These are phyloP conservation scores for Neurospora sublineolata DNA, from an alignment of 495 filamentous ascomycete species.

Conservation along the genomic window DNA sequence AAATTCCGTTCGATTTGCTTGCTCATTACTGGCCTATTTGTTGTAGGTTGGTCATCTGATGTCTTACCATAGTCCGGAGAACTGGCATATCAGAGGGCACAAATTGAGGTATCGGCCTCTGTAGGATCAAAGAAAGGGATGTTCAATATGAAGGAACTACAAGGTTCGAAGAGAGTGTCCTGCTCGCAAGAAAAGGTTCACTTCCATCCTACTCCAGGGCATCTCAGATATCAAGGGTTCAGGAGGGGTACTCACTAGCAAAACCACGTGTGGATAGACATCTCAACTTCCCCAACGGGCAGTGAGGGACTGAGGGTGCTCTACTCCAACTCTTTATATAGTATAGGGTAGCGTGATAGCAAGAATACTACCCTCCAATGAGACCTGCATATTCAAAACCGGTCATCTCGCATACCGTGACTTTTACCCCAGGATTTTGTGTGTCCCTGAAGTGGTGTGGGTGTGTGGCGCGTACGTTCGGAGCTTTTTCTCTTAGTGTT, in stretches of 20 bases:
- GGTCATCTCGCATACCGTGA: background rate
- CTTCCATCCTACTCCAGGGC: background rate
- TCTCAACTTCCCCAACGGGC: background rate
- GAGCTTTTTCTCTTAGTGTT: background rate
- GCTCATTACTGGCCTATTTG: background rate
- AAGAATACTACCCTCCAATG: background rate
- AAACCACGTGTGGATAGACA: background rate
- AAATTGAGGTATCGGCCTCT: background rate
- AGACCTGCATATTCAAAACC: background rate
- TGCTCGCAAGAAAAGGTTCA: background rate
- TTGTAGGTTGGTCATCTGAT: background rate
- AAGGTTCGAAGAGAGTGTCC: too few species aligned
- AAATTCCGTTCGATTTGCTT: background rate
- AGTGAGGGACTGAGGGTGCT: background rate
- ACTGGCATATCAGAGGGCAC: background rate
- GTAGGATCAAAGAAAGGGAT: background rate
- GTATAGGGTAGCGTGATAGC: background rate
- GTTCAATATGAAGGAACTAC: background rate
- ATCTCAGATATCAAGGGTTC: background rate
- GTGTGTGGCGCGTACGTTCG: background rate
- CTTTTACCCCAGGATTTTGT: background rate
- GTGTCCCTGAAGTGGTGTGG: background rate
- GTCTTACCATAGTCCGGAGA: background rate
- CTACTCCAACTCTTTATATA: background rate
- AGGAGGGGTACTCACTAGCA: background rate